Percentiles rank a stretch among this genome's conserved stretches.
Conservation (phyloP, 164 flowering plant genomes). For the Houttuynia cordata region DNA sequence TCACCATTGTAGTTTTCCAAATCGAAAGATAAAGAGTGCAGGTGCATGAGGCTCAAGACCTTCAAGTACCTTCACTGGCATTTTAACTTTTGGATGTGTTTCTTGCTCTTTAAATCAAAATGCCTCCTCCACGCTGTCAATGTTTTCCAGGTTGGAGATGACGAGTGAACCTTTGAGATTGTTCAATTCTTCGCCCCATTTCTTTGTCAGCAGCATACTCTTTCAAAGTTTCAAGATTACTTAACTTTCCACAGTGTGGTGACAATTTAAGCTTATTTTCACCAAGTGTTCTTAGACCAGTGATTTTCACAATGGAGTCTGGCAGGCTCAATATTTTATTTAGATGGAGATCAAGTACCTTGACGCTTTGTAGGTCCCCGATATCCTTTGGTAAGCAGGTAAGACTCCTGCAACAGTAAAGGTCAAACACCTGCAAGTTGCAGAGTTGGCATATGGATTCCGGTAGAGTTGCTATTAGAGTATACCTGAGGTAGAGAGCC, state of each 20-base stretch:
- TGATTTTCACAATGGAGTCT: not conserved
- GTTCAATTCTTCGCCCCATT: constrained; percentile 1
- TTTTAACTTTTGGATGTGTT: too few relatives aligned
- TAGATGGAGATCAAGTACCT: not conserved
- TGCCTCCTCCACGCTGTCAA: too few relatives aligned
- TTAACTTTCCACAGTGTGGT: constrained; percentile 3
- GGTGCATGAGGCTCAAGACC: constrained; percentile 2
- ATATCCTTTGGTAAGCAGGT: constrained; percentile 4
- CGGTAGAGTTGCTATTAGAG: too few relatives aligned
- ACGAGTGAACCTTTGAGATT: constrained; percentile 4
- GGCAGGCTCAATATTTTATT: not conserved
- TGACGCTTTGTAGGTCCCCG: not conserved
- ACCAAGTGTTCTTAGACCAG: not conserved
- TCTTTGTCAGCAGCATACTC: constrained; percentile 5
- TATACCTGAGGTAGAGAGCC: too few relatives aligned
- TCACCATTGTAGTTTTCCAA: not conserved
- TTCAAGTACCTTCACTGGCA: constrained; percentile 8
- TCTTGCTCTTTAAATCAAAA: too few relatives aligned
- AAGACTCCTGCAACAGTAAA: not conserved
- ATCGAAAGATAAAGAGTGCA: not conserved
- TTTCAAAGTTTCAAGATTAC: not conserved
- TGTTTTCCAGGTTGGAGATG: not conserved
- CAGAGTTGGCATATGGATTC: too few relatives aligned
- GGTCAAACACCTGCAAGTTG: too few relatives aligned
- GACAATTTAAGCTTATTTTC: not conserved